phyloP scores from a whole-genome alignment of 306 rosid genomes.

The Ceratonia siliqua region DNA sequence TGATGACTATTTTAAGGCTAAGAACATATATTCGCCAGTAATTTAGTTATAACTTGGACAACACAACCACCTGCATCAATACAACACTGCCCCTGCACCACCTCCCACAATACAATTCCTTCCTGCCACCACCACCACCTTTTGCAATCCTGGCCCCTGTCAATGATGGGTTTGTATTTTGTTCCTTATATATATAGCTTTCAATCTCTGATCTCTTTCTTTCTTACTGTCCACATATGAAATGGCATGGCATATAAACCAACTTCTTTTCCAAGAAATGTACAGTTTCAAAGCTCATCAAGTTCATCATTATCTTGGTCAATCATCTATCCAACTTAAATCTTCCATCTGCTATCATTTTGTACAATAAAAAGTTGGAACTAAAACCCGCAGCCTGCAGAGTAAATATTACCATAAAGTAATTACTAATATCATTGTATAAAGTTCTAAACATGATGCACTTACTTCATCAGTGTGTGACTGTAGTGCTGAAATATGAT shows the following conservation, averaged over 20 bases:
- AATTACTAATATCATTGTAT: background rate
- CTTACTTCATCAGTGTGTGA: constrained; percentile 63
- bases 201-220: background rate
- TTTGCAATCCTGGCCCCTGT: background rate
- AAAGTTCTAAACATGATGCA: constrained; percentile 12
- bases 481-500: constrained; percentile 50
- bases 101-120: constrained; percentile 14
- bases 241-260: background rate
- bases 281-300: background rate
- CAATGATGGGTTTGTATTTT: background rate
- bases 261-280: background rate
- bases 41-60: background rate
- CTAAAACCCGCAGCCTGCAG: background rate
- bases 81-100: background rate
- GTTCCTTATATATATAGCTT: background rate
- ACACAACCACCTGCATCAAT: background rate
- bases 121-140: background rate
- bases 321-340: constrained; percentile 15
- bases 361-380: constrained; percentile 4
- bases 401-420: background rate
- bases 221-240: background rate
- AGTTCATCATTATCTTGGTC: background rate
- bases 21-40: background rate
- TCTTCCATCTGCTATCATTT: background rate
- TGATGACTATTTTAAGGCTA: background rate